A percentile compares a stretch with the other conserved stretches of the same genome.
These are phyloP conservation scores for Dillenia suffruticosa DNA, from an alignment of 164 flowering plant species.

Conservation along the genomic window DNA sequence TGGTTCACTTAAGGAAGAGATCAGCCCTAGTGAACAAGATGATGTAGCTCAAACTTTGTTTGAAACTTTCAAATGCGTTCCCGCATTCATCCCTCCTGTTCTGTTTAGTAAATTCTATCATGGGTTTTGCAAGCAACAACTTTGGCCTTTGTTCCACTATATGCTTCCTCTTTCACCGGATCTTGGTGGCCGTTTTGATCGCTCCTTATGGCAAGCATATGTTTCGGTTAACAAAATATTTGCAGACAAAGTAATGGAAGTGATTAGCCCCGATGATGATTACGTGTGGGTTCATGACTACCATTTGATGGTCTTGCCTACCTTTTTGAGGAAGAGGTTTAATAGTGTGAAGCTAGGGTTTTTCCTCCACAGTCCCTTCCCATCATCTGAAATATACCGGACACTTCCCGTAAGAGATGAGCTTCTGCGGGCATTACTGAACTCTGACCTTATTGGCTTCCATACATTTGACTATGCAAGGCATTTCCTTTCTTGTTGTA, in stretches of 20 bases:
- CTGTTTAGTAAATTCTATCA: constrained; percentile 49
- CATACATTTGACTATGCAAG: constrained; percentile 66
- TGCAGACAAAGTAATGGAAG: constrained; percentile 68
- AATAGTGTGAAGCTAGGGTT: constrained; percentile 54
- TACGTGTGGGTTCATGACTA: constrained; percentile 68
- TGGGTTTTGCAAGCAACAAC: constrained; percentile 58
- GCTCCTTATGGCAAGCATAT: constrained; percentile 61
- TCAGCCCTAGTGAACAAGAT: constrained; percentile 46
- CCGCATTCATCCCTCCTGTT: constrained; percentile 47
- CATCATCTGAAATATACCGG: constrained; percentile 61
- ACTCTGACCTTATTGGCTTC: constrained; percentile 60
- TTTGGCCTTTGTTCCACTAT: constrained; percentile 67
- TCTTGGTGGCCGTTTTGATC: constrained; percentile 53
- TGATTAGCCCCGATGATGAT: constrained; percentile 59
- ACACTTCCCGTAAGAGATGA: constrained; percentile 60
- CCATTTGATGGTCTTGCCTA: constrained; percentile 62
- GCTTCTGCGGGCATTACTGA: constrained; percentile 48
- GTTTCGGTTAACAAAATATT: constrained; percentile 62
- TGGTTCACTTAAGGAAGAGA: constrained; percentile 51
- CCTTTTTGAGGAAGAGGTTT: constrained; percentile 55
- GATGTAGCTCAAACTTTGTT: constrained; percentile 52
- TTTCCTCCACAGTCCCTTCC: constrained; percentile 63
- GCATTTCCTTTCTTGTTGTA: constrained; percentile 67
- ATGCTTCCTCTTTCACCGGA: constrained; percentile 64
- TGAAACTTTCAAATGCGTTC: constrained; percentile 57